Percentiles rank a stretch among this genome's conserved stretches.
Conservation (phyloP, 495 filamentous ascomycete species). For the Symbiotaphrina buchneri region DNA sequence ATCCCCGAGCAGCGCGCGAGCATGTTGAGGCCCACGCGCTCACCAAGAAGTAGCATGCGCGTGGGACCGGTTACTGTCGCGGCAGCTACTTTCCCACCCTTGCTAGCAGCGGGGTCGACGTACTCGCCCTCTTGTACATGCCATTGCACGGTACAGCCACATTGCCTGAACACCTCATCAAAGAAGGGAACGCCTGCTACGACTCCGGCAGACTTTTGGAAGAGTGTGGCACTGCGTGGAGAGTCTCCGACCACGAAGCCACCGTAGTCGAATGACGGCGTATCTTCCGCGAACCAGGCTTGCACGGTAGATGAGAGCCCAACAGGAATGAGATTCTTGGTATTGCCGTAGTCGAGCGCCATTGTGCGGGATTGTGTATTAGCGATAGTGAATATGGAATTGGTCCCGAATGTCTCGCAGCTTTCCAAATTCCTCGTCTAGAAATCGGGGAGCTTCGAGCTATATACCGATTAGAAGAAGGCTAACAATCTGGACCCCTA, state of each 20-base stretch:
- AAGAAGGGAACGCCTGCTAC: constrained; percentile 90
- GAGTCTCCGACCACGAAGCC: constrained; percentile 85
- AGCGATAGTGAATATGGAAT: no score
- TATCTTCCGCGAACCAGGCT: constrained; percentile 96
- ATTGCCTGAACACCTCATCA: constrained; percentile 75
- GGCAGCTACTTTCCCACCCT: no score
- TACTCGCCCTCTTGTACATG: constrained; percentile 50
- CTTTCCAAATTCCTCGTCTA: no score
- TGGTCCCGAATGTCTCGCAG: no score
- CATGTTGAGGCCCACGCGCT: constrained; percentile 80
- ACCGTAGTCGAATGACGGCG: constrained; percentile 87
- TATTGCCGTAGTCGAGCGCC: no score
- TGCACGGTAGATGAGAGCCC: no score
- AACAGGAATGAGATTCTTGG: no score
- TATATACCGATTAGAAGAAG: no score
- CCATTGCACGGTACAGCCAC: constrained; percentile 83
- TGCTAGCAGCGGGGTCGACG: constrained; percentile 30
- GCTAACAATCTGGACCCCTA: no score
- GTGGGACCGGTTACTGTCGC: constrained; percentile 78
- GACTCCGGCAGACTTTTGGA: constrained; percentile 66
- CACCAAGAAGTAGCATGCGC: constrained; percentile 69
- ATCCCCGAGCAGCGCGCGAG: constrained; percentile 85
- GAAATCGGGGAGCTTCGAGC: no score
- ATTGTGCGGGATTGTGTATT: no score
- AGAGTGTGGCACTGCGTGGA: constrained; percentile 52